Evolutionary conservation across 1,284 basidiomycete genomes (phyloP).

Genomic region (Gomphus sp.): DNA sequence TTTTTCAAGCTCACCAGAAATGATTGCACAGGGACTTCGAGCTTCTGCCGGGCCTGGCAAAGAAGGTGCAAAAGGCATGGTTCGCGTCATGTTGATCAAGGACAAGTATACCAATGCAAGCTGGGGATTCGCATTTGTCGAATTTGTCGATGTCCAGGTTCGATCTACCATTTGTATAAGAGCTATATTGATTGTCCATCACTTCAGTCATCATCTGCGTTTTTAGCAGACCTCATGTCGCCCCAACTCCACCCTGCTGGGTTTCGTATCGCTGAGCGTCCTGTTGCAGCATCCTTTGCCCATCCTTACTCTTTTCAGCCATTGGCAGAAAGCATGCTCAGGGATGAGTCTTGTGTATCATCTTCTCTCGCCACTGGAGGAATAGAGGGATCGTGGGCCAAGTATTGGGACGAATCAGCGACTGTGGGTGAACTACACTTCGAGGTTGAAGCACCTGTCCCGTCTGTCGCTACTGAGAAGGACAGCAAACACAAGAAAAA

Average conservation of each 20-base stretch:
- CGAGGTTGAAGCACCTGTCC: constrained; percentile 58
- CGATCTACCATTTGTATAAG: constrained; percentile 13
- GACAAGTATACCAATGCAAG: constrained; percentile 76
- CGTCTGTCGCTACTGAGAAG: constrained; percentile 22
- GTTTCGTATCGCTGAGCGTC: constrained; percentile 78
- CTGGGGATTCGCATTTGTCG: constrained; percentile 89
- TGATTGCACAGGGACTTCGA: constrained; percentile 71
- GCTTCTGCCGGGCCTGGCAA: constrained; percentile 55
- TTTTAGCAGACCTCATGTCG: constrained; percentile 75
- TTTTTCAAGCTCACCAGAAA: constrained; percentile 75
- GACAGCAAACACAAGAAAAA: constrained; percentile 53
- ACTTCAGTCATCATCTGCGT: constrained; percentile 56
- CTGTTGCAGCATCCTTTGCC: constrained; percentile 83
- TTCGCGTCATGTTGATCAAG: constrained; percentile 77
- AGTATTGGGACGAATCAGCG: constrained; percentile 77
- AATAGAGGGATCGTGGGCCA: constrained; percentile 58
- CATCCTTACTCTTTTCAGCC: constrained; percentile 81
- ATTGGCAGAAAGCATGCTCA: constrained; percentile 56
- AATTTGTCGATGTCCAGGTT: constrained; percentile 78
- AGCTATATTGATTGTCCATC: constrained; percentile 10
- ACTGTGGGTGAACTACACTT: constrained; percentile 67
- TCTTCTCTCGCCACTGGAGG: constrained; percentile 61
- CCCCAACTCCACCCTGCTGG: constrained; percentile 77
- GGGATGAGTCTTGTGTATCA: constrained; percentile 63
- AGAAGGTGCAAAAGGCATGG: constrained; percentile 76